phyloP scores from a whole-genome alignment of 2,329 filamentous ascomycete species.

The Ploettnerulaceae sp. region DNA sequence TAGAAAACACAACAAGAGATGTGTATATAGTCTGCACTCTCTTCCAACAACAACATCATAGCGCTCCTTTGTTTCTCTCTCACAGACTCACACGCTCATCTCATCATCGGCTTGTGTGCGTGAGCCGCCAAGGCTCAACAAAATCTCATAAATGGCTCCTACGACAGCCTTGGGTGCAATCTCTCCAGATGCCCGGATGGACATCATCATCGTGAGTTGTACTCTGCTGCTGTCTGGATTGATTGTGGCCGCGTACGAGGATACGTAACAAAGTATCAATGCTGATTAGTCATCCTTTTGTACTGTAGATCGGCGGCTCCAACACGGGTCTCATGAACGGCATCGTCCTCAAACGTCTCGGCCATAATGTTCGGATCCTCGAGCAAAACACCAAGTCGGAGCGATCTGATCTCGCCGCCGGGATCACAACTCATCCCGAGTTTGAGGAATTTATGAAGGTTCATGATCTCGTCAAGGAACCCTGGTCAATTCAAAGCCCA shows the following conservation, averaged over 20 bases:
- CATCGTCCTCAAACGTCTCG: slow-evolving; percentile 19
- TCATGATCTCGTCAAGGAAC: slow-evolving; percentile 6
- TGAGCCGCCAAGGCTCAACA: background rate
- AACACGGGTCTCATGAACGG: slow-evolving; percentile 18
- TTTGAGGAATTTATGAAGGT: slow-evolving; percentile 11
- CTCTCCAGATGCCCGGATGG: slow-evolving; percentile 1
- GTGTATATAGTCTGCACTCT: background rate
- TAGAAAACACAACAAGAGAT: background rate
- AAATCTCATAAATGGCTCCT: slow-evolving; percentile 2
- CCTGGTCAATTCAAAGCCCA: background rate
- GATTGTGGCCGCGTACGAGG: too few relatives aligned
- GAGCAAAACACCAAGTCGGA: slow-evolving; percentile 11
- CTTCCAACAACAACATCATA: background rate
- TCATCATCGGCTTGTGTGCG: background rate
- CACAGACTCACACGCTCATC: background rate
- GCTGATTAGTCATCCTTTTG: background rate
- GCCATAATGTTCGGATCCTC: slow-evolving; percentile 20
- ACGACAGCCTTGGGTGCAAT: background rate
- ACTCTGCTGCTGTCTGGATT: too few relatives aligned
- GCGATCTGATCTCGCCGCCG: slow-evolving; percentile 11
- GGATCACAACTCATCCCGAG: slow-evolving; percentile 14
- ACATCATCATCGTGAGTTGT: slow-evolving; percentile 9
- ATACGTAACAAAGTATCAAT: background rate
- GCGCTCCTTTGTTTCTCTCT: background rate
- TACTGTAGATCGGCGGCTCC: slow-evolving; percentile 21